Percentiles rank a stretch among this genome's conserved stretches.
These are phyloP conservation scores for Penicillium fimorum DNA, from an alignment of 495 filamentous ascomycete species.

Conservation along the genomic window DNA sequence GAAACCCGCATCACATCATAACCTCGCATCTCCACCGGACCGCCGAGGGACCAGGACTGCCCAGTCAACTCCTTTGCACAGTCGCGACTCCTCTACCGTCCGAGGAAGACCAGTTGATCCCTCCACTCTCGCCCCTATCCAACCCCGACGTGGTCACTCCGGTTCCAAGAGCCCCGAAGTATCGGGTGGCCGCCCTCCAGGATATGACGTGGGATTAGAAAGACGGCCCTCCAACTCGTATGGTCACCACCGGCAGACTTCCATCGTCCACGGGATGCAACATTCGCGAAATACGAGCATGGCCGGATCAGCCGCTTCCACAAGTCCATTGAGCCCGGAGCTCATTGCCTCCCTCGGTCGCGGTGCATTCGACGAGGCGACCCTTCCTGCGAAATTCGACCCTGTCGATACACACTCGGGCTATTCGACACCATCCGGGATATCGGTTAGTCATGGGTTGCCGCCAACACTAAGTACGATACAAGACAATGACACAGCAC, in stretches of 20 bases:
- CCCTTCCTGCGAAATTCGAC: slow-evolving; percentile 28
- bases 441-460: slow-evolving; percentile 23
- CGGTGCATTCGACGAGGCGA: slow-evolving; percentile 29
- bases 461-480: slow-evolving; percentile 41
- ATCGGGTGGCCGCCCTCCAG: slow-evolving; percentile 38
- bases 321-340: slow-evolving; percentile 81
- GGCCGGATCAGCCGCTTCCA: slow-evolving; percentile 58
- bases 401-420: slow-evolving; percentile 33
- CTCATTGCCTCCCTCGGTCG: slow-evolving; percentile 68
- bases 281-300: slow-evolving; percentile 87
- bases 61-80: slow-evolving; percentile 53
- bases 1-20: slow-evolving; percentile 43
- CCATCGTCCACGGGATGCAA: slow-evolving; percentile 90
- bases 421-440: slow-evolving; percentile 24
- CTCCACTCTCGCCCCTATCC: slow-evolving; percentile 39
- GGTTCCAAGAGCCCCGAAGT: slow-evolving; percentile 57
- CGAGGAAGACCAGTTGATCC: slow-evolving; percentile 45
- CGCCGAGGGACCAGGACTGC: slow-evolving; percentile 42
- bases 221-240: slow-evolving; percentile 69
- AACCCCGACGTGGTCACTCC: slow-evolving; percentile 51
- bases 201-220: slow-evolving; percentile 60
- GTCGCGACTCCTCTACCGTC: slow-evolving; percentile 44
- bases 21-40: slow-evolving; percentile 40
- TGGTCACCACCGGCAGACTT: slow-evolving; percentile 89
- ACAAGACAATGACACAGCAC: slow-evolving; percentile 37